A percentile compares a stretch with the other conserved stretches of the same genome.
These are phyloP conservation scores for Myochromella boudieri DNA, from an alignment of 768 basidiomycete species.

Conservation along the genomic window DNA sequence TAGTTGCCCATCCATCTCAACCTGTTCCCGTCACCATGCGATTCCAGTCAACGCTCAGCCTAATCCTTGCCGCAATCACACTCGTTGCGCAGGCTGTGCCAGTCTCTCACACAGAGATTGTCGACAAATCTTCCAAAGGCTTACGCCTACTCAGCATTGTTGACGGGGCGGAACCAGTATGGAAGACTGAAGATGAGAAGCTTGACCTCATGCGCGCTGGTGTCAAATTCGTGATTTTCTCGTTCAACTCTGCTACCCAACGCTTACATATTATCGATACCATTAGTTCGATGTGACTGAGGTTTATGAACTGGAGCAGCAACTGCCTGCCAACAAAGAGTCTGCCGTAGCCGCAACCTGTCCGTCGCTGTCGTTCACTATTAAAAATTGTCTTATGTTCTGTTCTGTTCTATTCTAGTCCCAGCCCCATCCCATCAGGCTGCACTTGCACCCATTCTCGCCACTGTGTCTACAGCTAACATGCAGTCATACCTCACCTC, in stretches of 20 bases:
- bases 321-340: slow-evolving; percentile 16
- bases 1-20: not conserved
- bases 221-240: slow-evolving; percentile 32
- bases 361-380: slow-evolving; percentile 8
- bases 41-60: slow-evolving; percentile 13
- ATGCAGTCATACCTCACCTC: slow-evolving; percentile 33
- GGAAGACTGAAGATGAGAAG: slow-evolving; percentile 40
- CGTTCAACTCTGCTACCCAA: not conserved
- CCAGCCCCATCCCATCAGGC: slow-evolving; percentile 31
- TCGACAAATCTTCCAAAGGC: slow-evolving; percentile 30
- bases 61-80: slow-evolving; percentile 22
- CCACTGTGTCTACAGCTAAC: slow-evolving; percentile 28
- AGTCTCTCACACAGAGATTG: slow-evolving; percentile 32
- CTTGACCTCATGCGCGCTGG: slow-evolving; percentile 32
- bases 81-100: slow-evolving; percentile 26
- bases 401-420: slow-evolving; percentile 22
- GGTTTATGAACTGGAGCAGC: slow-evolving; percentile 33
- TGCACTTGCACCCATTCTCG: slow-evolving; percentile 25
- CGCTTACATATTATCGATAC: not conserved
- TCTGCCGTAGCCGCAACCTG: slow-evolving; percentile 27
- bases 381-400: not conserved
- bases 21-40: slow-evolving; percentile 12
- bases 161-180: slow-evolving; percentile 36
- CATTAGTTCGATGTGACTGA: slow-evolving; percentile 42
- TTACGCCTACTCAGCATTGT: slow-evolving; percentile 35